These are phyloP conservation scores for Talaromyces sp. DNA, from an alignment of 2,329 filamentous ascomycete genomes.

Conservation along the genomic window DNA sequence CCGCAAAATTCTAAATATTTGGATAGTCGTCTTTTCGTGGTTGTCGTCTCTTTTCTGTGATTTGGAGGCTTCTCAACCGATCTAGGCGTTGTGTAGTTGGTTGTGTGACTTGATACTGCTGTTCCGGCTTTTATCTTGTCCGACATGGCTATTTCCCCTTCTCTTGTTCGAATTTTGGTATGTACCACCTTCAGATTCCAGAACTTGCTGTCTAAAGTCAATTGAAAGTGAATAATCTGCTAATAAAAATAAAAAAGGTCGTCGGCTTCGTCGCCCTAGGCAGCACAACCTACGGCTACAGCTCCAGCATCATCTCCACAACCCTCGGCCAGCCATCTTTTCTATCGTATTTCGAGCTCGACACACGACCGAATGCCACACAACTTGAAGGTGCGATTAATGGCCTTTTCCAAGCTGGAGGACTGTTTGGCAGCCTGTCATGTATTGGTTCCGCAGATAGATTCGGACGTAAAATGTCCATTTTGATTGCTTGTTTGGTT, in stretches of 20 bases:
- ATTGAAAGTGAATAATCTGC: background rate
- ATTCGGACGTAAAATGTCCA: slow-evolving; percentile 16
- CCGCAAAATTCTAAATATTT: background rate
- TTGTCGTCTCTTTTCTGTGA: background rate
- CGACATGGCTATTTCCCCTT: slow-evolving; percentile 35
- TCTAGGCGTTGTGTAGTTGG: background rate
- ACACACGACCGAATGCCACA: slow-evolving; percentile 9
- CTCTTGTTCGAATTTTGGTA: slow-evolving; percentile 6
- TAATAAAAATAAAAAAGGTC: slow-evolving; percentile 4
- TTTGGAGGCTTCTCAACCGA: background rate
- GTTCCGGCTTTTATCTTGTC: background rate
- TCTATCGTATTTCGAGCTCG: slow-evolving; percentile 18
- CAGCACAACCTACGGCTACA: slow-evolving; percentile 19
- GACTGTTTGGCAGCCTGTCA: slow-evolving; percentile 15
- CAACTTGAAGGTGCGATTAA: slow-evolving; percentile 20
- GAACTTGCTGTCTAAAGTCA: background rate
- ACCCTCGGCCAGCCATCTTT: slow-evolving; percentile 21
- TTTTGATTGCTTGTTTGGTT: slow-evolving; percentile 11
- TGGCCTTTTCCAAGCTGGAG: slow-evolving; percentile 19
- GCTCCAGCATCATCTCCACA: slow-evolving; percentile 19
- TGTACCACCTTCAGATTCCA: too few species aligned
- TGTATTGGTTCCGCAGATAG: slow-evolving; percentile 15
- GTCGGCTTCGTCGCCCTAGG: slow-evolving; percentile 19
- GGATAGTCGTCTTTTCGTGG: background rate
- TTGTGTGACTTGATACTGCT: background rate